Evolutionary conservation across 441 rosid genomes (phyloP).

Genomic region (Capsella rubella): DNA sequence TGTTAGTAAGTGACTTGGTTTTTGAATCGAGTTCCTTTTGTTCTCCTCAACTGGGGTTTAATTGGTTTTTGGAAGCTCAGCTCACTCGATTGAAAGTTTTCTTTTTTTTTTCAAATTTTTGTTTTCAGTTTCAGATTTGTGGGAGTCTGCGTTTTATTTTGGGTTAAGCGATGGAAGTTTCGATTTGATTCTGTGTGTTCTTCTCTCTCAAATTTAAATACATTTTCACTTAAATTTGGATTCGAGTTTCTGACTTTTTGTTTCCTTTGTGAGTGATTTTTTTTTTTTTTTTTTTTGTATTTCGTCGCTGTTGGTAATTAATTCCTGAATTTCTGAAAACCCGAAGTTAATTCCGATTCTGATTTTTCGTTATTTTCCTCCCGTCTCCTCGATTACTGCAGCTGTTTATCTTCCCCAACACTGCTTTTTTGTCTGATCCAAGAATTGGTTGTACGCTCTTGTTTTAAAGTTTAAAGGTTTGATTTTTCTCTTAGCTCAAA

Average conservation of each 20-base stretch:
- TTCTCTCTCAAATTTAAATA: background rate
- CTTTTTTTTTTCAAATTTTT: background rate
- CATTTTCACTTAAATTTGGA: background rate
- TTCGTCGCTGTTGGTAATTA: background rate
- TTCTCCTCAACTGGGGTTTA: slow-evolving; percentile 29
- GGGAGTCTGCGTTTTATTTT: slow-evolving; percentile 12
- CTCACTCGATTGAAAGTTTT: slow-evolving; percentile 29
- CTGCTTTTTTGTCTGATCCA: slow-evolving; percentile 35
- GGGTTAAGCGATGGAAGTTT: slow-evolving; percentile 3
- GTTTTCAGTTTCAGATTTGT: slow-evolving; percentile 14
- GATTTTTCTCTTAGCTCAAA: background rate
- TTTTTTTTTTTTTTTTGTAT: background rate
- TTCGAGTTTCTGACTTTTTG: slow-evolving; percentile 13
- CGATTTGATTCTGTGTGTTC: background rate
- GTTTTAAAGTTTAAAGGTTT: slow-evolving; percentile 2
- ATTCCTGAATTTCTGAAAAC: slow-evolving; percentile 26
- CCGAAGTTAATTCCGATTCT: slow-evolving; percentile 15
- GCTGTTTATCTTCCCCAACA: slow-evolving; percentile 24
- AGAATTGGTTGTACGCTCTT: slow-evolving; percentile 15
- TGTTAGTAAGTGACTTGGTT: background rate
- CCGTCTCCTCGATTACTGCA: slow-evolving; percentile 29
- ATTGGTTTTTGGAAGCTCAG: slow-evolving; percentile 23
- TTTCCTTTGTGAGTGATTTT: slow-evolving; percentile 4
- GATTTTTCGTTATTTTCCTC: background rate
- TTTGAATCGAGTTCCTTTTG: slow-evolving; percentile 15